Conservation (phyloP, 805 yeast species). For the Yarrowia sp. region DNA sequence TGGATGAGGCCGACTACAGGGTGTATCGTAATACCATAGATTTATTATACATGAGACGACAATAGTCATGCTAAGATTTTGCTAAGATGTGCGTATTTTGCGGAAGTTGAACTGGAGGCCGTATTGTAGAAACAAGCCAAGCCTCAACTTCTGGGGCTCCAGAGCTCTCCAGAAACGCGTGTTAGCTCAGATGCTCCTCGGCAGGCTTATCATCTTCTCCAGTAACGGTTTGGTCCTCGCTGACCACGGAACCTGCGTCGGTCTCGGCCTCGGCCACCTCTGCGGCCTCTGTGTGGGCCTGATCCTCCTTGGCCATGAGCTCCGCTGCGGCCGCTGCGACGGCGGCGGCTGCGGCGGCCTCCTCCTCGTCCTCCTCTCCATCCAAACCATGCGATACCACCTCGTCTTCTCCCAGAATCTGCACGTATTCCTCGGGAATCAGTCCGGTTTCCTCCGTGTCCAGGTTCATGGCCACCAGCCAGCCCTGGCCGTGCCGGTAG, state of each 20-base stretch:
- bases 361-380: slow-evolving; percentile 20
- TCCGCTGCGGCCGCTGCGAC: not conserved
- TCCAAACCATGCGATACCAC: slow-evolving; percentile 25
- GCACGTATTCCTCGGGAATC: slow-evolving; percentile 93
- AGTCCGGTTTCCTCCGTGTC: slow-evolving; percentile 78
- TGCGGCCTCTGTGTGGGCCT: not conserved
- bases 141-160: not conserved
- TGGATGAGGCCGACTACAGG: too few species aligned
- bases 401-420: slow-evolving; percentile 35
- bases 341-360: not conserved
- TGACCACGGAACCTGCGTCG: not conserved
- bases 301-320: not conserved
- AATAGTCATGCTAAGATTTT: slow-evolving; percentile 13
- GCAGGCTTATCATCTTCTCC: slow-evolving; percentile 9
- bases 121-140: not conserved
- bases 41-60: slow-evolving; percentile 19
- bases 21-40: slow-evolving; percentile 3
- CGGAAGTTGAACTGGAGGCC: not conserved
- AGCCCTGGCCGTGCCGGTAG: slow-evolving; percentile 95
- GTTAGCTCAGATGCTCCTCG: not conserved
- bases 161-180: not conserved
- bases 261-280: not conserved
- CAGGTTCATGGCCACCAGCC: slow-evolving; percentile 90
- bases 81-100: not conserved
- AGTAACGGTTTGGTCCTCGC: slow-evolving; percentile 9